These are phyloP conservation scores for Mentha longifolia DNA, from an alignment of 257 asterid species.

Conservation along the genomic window DNA sequence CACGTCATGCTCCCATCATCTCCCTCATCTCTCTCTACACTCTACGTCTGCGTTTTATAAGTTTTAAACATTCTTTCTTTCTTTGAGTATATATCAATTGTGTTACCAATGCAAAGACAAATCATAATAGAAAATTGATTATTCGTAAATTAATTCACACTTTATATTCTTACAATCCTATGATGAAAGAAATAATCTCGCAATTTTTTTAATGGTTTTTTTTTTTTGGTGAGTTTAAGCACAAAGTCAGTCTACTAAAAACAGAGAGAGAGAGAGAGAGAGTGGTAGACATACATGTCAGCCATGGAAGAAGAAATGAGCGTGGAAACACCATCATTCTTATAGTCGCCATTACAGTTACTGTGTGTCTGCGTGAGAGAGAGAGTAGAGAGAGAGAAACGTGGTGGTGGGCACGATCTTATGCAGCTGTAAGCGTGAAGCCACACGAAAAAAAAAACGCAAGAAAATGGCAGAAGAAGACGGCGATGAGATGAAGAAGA, in stretches of 20 bases:
- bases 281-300: constrained; percentile 30
- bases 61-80: neutral
- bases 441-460: constrained; percentile 13
- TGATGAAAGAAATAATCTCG: too few relatives aligned
- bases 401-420: constrained; percentile 28
- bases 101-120: too few relatives aligned
- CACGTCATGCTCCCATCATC: constrained; percentile 48
- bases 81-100: too few relatives aligned
- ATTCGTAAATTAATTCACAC: too few relatives aligned
- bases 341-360: neutral
- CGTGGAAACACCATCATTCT: constrained; percentile 11
- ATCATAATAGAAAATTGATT: too few relatives aligned
- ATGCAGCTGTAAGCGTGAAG: constrained; percentile 39
- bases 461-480: constrained; percentile 60
- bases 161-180: too few relatives aligned
- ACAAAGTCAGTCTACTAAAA: too few relatives aligned
- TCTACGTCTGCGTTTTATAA: neutral
- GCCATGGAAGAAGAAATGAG: constrained; percentile 36
- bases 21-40: neutral
- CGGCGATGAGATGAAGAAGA: constrained; percentile 57
- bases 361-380: constrained; percentile 5
- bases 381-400: constrained; percentile 27
- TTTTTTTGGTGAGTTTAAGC: too few relatives aligned
- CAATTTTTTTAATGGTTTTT: too few relatives aligned
- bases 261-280: neutral